phyloP scores from a whole-genome alignment of 2,329 filamentous ascomycete genomes.

The Calonectria crousiana region DNA sequence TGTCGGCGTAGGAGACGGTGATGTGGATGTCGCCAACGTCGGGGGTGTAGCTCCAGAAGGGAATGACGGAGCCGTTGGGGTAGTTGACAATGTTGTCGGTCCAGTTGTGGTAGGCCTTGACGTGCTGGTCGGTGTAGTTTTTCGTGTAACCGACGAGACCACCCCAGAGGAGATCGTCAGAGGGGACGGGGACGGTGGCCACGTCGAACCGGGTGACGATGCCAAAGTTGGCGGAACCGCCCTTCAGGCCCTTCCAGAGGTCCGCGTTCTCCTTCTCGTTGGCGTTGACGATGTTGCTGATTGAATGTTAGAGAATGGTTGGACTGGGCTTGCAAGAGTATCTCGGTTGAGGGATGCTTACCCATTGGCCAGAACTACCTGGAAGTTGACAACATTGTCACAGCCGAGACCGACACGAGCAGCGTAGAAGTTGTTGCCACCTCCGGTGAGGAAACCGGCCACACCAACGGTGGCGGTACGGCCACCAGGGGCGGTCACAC shows the following conservation, averaged over 20 bases:
- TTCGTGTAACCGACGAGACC: slow-evolving; percentile 28
- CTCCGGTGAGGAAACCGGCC: slow-evolving; percentile 44
- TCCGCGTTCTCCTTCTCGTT: slow-evolving; percentile 52
- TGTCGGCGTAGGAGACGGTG: slow-evolving; percentile 33
- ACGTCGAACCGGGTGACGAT: slow-evolving; percentile 48
- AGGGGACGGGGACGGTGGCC: slow-evolving; percentile 10
- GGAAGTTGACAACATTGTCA: slow-evolving; percentile 54
- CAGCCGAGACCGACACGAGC: slow-evolving; percentile 53
- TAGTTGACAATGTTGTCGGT: slow-evolving; percentile 34
- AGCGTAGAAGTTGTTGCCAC: slow-evolving; percentile 45
- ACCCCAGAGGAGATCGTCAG: slow-evolving; percentile 20
- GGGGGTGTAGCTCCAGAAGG: slow-evolving; percentile 36
- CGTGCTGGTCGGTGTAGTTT: slow-evolving; percentile 27
- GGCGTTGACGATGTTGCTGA: slow-evolving; percentile 53
- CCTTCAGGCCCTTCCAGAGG: slow-evolving; percentile 59
- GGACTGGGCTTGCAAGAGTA: not conserved
- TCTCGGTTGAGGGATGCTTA: not conserved
- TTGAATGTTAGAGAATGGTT: not conserved
- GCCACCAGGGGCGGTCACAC: slow-evolving; percentile 57
- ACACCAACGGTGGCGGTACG: slow-evolving; percentile 51
- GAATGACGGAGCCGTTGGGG: slow-evolving; percentile 33
- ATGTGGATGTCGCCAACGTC: slow-evolving; percentile 28
- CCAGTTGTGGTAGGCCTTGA: slow-evolving; percentile 31
- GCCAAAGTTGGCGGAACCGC: slow-evolving; percentile 60
- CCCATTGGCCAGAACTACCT: slow-evolving; percentile 57